Percentiles rank a stretch among this genome's conserved stretches.
Conservation (phyloP, 2,329 filamentous ascomycete genomes). For the Apiospora phragmitis region DNA sequence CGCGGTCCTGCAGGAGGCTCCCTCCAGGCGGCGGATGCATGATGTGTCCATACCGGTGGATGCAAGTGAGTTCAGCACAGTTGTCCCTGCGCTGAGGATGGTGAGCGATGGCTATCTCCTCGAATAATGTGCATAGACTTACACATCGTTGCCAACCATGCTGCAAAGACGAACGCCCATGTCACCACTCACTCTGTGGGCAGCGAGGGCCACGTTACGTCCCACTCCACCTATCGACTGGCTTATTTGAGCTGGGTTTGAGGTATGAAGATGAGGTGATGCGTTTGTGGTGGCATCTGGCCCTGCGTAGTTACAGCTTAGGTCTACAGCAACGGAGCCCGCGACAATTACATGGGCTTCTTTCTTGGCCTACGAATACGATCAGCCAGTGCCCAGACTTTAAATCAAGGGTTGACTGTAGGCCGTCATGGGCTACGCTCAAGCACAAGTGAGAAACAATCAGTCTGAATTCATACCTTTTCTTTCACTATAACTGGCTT, state of each 20-base stretch:
- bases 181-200: constrained; percentile 64
- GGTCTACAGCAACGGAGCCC: constrained; percentile 85
- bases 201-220: constrained; percentile 85
- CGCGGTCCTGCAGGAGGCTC: constrained; percentile 67
- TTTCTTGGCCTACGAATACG: neutral
- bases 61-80: constrained; percentile 67
- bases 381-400: neutral
- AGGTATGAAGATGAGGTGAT: constrained; percentile 67
- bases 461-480: constrained; percentile 3
- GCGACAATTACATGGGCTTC: constrained; percentile 73
- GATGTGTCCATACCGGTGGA: constrained; percentile 63
- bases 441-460: neutral
- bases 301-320: constrained; percentile 73
- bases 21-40: constrained; percentile 60
- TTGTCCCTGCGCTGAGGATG: constrained; percentile 64
- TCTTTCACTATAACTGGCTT: neutral
- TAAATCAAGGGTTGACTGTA: neutral
- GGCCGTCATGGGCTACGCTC: neutral
- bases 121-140: constrained; percentile 29
- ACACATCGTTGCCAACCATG: constrained; percentile 77
- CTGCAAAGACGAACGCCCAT: constrained; percentile 73
- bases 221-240: constrained; percentile 90
- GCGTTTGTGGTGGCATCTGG: constrained; percentile 27
- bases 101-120: constrained; percentile 14
- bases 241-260: constrained; percentile 78